Evolutionary conservation across 345 rosid genomes (phyloP).

Genomic region (Citrus sp.): DNA sequence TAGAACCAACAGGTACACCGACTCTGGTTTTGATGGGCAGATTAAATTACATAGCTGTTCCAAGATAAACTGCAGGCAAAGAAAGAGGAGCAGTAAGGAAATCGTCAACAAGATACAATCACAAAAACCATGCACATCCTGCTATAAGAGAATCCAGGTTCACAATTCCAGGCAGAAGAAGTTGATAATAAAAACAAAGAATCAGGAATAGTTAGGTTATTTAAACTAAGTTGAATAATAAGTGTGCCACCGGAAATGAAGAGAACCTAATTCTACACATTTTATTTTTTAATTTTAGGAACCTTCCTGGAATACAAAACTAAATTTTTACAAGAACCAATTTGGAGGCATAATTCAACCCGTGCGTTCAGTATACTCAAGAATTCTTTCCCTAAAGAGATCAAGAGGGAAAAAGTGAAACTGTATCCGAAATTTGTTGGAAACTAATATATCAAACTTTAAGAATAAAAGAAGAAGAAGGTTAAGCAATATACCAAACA

Average conservation of each 20-base stretch:
- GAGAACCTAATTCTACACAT: neutral
- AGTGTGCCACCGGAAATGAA: neutral
- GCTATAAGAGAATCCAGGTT: neutral
- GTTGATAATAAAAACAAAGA: neutral
- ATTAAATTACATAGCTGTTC: constrained; percentile 99
- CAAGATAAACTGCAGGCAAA: constrained; percentile 76
- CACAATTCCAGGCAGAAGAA: neutral
- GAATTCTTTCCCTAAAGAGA: neutral
- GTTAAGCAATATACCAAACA: constrained; percentile 53
- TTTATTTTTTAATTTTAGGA: neutral
- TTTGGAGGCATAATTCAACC: neutral
- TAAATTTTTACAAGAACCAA: neutral
- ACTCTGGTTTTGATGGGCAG: constrained; percentile 95
- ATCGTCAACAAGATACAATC: neutral
- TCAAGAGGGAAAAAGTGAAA: neutral
- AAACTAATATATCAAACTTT: neutral
- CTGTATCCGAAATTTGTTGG: neutral
- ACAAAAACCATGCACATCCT: neutral
- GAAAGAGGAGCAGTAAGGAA: constrained; percentile 22
- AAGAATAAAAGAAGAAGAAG: neutral
- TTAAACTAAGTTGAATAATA: neutral
- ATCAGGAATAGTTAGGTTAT: neutral
- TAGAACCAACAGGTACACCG: constrained; percentile 79
- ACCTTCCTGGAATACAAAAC: neutral
- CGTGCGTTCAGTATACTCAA: neutral